phyloP scores from a whole-genome alignment of 1,284 basidiomycete genomes.

The Heliocybe sulcata region DNA sequence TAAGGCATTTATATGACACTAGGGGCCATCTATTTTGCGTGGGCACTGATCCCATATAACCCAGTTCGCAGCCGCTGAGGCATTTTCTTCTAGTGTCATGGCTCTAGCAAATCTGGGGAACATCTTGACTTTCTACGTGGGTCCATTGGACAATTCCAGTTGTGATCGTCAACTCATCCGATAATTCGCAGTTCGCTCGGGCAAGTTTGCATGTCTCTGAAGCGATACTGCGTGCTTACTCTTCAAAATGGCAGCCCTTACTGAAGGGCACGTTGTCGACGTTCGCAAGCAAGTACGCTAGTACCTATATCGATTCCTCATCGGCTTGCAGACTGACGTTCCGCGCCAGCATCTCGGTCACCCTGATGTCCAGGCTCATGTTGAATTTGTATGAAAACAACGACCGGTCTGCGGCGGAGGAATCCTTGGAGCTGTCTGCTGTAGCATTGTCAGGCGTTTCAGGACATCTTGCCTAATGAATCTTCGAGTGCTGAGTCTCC shows the following conservation, averaged over 20 bases:
- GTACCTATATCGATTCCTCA: background rate
- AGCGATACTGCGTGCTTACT: background rate
- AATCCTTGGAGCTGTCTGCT: background rate
- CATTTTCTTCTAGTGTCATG: constrained; percentile 5
- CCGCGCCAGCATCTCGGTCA: background rate
- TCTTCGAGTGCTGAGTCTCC: no score
- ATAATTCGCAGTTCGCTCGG: background rate
- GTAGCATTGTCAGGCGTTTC: background rate
- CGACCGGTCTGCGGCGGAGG: background rate
- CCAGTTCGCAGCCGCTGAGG: background rate
- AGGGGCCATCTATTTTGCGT: constrained; percentile 2
- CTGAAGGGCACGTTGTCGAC: background rate
- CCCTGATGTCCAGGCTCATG: background rate
- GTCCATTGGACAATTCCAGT: background rate
- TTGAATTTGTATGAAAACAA: constrained; percentile 6
- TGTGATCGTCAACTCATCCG: background rate
- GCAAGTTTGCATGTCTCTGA: background rate
- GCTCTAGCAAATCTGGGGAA: constrained; percentile 7
- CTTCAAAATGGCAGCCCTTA: background rate
- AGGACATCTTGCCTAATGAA: background rate
- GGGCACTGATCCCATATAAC: background rate
- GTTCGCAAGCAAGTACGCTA: background rate
- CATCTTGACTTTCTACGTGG: constrained; percentile 4
- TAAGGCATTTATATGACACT: background rate
- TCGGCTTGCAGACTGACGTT: background rate